Evolutionary conservation across 1,139 yeast species (phyloP), one percentile per base, ranked within the genome.

Genomic region (Nakaseomyces uthaithaninus): DNA sequence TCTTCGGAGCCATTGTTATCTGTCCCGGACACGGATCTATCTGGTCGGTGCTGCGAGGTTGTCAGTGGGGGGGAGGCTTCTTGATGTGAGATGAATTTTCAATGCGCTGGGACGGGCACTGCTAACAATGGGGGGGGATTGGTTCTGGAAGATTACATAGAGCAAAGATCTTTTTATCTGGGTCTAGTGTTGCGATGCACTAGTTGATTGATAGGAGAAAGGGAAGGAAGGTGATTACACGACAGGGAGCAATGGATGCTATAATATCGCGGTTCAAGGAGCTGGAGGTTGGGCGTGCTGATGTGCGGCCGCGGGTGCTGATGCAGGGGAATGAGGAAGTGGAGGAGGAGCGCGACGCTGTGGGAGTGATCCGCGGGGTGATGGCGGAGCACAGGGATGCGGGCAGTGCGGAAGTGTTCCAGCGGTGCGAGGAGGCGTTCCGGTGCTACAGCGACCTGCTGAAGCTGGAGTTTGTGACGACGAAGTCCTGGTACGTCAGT

Each of bases 401-500:
- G 35, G 25, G 9, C 22, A n/a, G 20, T 31, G 24, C 18, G 3
- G 25, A 31, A 4, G 35, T 20, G 16, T 27, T 36, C 27, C 12
- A 20, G n/a, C 16, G 15, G 22, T 36, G 39, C 17, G 39, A 36
- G 20, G 20, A 11, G 12, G 25, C 33, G n/a, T 19, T 46, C 15
- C 31, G 33, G 26, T 40, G 48, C 12, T 51, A 49, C 35, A 50
- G 49, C 9, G 54, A 52, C 16, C 41, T 51, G 25, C 27, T 52
- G 25, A 51, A 51, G 41, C 37, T 49, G 36, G 47, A 49, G 39
- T 44, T 48, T 35, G 42, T 51, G 23, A 42, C 51, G 19, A 42
- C 46, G 27, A 50, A 50, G 38, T 47, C 54, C 5, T 52, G 55
- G 55, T 53, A 52, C 27, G 43, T 52, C 19, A 48, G 48, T 36